Percentiles rank a stretch among this genome's conserved stretches.
Conservation (phyloP, 495 filamentous ascomycete genomes). For the Haplographium delicatum region DNA sequence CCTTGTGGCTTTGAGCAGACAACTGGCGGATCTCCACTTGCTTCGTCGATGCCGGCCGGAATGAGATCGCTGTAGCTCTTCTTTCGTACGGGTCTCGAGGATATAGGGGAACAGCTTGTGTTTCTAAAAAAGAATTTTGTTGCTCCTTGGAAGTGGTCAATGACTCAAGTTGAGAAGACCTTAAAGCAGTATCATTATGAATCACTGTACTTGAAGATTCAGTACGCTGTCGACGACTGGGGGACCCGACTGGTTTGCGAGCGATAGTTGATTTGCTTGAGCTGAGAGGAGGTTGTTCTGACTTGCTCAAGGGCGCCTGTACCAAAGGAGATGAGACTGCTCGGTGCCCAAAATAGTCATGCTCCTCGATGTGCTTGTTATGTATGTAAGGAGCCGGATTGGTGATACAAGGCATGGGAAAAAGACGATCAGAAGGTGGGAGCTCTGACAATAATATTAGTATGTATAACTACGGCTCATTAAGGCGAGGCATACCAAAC, state of each 20-base stretch:
- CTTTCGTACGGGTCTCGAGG: slow-evolving; percentile 1
- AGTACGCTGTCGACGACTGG: slow-evolving; percentile 3
- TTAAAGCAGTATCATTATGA: slow-evolving; percentile 11
- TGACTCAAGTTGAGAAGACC: slow-evolving; percentile 3
- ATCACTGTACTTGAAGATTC: slow-evolving; percentile 16
- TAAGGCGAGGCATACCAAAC: slow-evolving; percentile 27
- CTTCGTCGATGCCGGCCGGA: slow-evolving; percentile 29
- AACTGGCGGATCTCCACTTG: slow-evolving; percentile 20
- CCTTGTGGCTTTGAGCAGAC: slow-evolving; percentile 19
- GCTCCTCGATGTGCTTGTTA: not conserved
- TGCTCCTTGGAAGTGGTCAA: too few relatives aligned
- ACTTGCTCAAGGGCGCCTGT: too few relatives aligned
- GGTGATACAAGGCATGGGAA: slow-evolving; percentile 19
- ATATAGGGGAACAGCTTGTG: not conserved
- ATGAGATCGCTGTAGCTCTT: slow-evolving; percentile 31
- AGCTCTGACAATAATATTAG: slow-evolving; percentile 15
- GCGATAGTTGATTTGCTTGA: not conserved
- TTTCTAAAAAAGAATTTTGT: slow-evolving; percentile 24
- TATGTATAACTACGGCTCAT: slow-evolving; percentile 13
- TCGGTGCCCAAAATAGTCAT: slow-evolving; percentile 34
- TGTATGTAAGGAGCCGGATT: slow-evolving; percentile 19
- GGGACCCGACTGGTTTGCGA: slow-evolving; percentile 15
- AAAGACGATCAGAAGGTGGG: slow-evolving; percentile 17
- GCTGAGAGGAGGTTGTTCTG: too few relatives aligned
- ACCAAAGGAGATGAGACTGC: slow-evolving; percentile 12